Evolutionary conservation across 2,329 filamentous ascomycete genomes (phyloP), one percentile per base, ranked within the genome.

Genomic region (Talaromyces sp.): DNA sequence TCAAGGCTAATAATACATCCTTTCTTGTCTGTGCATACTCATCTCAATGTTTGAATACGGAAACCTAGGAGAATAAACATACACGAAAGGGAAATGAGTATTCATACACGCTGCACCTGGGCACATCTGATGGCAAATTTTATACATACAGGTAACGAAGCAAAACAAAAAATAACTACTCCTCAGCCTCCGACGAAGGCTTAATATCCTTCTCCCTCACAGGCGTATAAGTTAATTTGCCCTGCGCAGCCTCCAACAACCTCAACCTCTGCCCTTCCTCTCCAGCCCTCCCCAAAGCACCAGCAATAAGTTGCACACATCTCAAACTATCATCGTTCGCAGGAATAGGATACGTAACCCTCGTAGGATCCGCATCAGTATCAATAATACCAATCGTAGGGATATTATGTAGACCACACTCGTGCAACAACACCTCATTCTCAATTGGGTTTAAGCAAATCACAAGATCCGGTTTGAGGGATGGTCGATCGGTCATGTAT

Each of bases 311-410:
- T 65, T 88, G 84, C 52, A 91, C 83, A 63, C 87, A 87, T 61
- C 94, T 88, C 64, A 96, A 75, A 83, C 91, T 96, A 80, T 99
- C 94, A 70, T 99, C 94, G 73, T 99, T 99, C 53, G 91, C 91
- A 1, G 94, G 94, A 65, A 99, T 97, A 13, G 89, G 89, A 71
- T 99, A 99, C 3, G 94, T 97, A 53, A 97, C 91, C 84, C 89
- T 93, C 0, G 90, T 90, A 0, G 94, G 90, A 74, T 97, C 89
- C 2, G 86, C 87, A 73, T 99, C 89, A 1, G 94, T 97, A 74
- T 99, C 94, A 64, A 97, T 88, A 59, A 99, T 81, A 48, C 93
- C 94, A 67, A 99, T 94, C 0, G 94, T 97, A 1, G 94, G 94
- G 58, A 99, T 89, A 68, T 88, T 89, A 70, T 90, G 88, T 59